Base-by-base conservation (phyloP, 768 basidiomycete species). In the Lactarius tabidus region DNA sequence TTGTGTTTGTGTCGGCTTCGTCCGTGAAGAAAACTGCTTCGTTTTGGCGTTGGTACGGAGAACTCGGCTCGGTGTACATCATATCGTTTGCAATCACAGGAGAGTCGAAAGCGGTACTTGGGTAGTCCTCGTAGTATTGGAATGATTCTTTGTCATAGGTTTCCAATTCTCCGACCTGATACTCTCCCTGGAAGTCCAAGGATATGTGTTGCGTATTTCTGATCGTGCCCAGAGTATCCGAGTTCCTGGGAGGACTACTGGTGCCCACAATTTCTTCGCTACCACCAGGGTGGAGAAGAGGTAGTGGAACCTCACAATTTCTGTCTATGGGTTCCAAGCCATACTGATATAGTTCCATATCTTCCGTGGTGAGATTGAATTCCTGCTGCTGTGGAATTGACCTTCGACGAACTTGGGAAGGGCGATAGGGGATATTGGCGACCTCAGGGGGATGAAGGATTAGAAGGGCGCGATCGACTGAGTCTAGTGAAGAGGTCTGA, bases 401-500 rank as follows among this genome's bases (percentile, higher is more conserved):
- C 18, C 57, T 55, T 52, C 56, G 52, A 48, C 33, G 60, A 68
- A 60, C 28, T 57, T 23, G 59, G 20, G 64, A 57, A 61, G 26
- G 51, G 38, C 10, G 45, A 28, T 35, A 36, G 18, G 48, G 51
- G 38, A 12, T 29, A 23, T 35, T 18, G 29, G 35, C n/a, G 29
- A 36, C 36, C 20, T 17, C 17, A 14, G 67, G 55, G 41, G 52
- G 14, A 3, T 54, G 51, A 6, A 43, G 60, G 57, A 58, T 15
- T 38, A n/a, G 60, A 31, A 59, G n/a, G 18, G 57, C 65, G 6
- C 41, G 51, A 28, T 66, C 65, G 8, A 62, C 56, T 4, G 51
- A 62, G 33, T 62, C 65, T 1, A 59, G 60, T 31, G 65, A 66
- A 66, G 60, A 54, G 43, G 61, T 17, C 28, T 54, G 60, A 18